A percentile compares a stretch with the other conserved stretches of the same genome.
Evolutionary conservation across 805 yeast genomes (phyloP).

Genomic region (Priceomyces carsonii): DNA sequence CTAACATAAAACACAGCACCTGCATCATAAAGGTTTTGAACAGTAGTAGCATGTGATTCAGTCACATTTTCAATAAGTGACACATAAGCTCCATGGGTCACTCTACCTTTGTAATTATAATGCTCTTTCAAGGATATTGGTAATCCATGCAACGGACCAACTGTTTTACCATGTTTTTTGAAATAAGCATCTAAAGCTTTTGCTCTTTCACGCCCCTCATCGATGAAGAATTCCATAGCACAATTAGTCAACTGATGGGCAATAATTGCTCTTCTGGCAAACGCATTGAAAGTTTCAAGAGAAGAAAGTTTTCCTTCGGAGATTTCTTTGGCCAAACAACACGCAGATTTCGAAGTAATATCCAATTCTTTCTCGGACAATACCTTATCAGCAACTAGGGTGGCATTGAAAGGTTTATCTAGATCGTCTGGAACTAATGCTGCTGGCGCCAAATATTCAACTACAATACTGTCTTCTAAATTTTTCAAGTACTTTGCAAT

Average conservation of each 20-base stretch:
- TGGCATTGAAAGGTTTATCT: background rate
- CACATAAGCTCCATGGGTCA: conserved; percentile 56
- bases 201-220: conserved; percentile 25
- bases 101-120: conserved; percentile 48
- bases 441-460: conserved; percentile 1
- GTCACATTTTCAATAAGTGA: background rate
- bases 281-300: conserved; percentile 51
- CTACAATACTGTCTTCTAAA: conserved; percentile 20
- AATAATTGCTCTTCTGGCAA: conserved; percentile 56
- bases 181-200: conserved; percentile 22
- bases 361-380: background rate
- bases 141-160: conserved; percentile 32
- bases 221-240: conserved; percentile 36
- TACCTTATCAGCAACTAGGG: background rate
- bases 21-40: conserved; percentile 29
- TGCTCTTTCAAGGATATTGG: conserved; percentile 43
- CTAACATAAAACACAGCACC: conserved; percentile 59
- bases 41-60: conserved; percentile 36
- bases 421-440: conserved; percentile 1
- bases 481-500: conserved; percentile 27
- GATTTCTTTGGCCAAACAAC: conserved; percentile 1
- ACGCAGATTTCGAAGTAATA: conserved; percentile 1
- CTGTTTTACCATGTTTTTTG: conserved; percentile 12
- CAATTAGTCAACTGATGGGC: conserved; percentile 55
- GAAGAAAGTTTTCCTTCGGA: conserved; percentile 64